Conservation (phyloP, 305 asterid species). For the Euphrasia arctica region DNA sequence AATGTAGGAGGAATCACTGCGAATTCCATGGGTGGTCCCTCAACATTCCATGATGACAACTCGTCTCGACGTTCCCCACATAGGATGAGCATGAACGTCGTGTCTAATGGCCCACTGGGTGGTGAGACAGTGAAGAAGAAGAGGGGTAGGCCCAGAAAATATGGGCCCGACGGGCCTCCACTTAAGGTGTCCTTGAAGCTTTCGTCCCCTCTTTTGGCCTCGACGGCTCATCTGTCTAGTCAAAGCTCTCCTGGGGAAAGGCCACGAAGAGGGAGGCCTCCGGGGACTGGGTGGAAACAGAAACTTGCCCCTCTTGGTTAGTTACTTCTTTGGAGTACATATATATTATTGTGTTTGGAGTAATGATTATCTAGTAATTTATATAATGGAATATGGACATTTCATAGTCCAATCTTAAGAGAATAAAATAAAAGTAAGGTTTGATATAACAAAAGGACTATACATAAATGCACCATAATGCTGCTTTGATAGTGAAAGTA, state of each 20-base stretch:
- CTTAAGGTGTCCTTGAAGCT: constrained; percentile 42
- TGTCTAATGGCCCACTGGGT: constrained; percentile 32
- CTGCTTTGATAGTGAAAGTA: too few species aligned
- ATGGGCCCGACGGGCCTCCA: constrained; percentile 50
- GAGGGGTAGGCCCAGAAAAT: constrained; percentile 72
- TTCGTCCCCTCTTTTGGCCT: constrained; percentile 41
- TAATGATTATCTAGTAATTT: neutral
- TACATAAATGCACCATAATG: too few species aligned
- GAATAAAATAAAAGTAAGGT: too few species aligned
- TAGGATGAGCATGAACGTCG: constrained; percentile 29
- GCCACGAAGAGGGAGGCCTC: constrained; percentile 52
- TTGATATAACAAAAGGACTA: too few species aligned
- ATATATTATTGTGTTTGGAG: neutral
- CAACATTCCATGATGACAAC: constrained; percentile 45
- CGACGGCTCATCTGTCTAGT: constrained; percentile 36
- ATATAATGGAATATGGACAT: too few species aligned
- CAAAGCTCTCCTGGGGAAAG: constrained; percentile 32
- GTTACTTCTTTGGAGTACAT: constrained; percentile 13
- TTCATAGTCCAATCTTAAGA: neutral
- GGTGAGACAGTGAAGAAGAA: constrained; percentile 54
- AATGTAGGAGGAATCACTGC: constrained; percentile 34
- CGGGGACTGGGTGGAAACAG: constrained; percentile 66
- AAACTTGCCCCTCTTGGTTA: constrained; percentile 53
- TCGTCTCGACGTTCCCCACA: constrained; percentile 36
- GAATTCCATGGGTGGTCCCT: constrained; percentile 20